Conservation (phyloP, 1,284 basidiomycete genomes). For the Trichosporon faecale region DNA sequence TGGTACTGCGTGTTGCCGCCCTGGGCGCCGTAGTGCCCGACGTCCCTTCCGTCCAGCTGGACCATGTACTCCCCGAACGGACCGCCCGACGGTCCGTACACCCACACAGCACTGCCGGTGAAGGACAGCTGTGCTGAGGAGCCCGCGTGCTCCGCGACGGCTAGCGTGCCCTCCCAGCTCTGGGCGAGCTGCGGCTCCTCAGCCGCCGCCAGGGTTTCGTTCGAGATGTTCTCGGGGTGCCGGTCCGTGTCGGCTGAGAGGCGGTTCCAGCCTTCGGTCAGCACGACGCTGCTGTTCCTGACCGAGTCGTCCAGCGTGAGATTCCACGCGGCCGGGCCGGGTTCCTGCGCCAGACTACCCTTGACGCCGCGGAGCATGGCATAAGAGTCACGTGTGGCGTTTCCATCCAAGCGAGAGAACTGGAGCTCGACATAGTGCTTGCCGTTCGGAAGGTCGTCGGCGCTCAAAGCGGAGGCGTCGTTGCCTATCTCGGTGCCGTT, state of each 20-base stretch:
- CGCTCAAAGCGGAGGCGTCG: neutral
- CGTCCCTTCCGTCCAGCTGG: constrained; percentile 30
- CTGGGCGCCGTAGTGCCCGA: constrained; percentile 31
- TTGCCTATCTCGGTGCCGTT: neutral
- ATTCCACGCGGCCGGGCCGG: constrained; percentile 24
- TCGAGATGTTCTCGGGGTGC: constrained; percentile 22
- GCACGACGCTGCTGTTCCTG: constrained; percentile 29
- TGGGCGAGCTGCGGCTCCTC: neutral
- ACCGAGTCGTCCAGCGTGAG: constrained; percentile 42
- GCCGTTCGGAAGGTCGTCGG: neutral
- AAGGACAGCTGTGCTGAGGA: constrained; percentile 22
- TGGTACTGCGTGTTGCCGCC: constrained; percentile 33
- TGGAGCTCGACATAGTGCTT: neutral
- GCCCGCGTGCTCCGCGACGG: constrained; percentile 36
- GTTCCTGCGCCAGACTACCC: constrained; percentile 22
- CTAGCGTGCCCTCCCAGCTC: constrained; percentile 30
- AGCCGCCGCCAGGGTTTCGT: constrained; percentile 11
- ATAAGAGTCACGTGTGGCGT: constrained; percentile 17
- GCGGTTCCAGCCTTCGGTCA: constrained; percentile 45
- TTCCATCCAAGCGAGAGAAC: constrained; percentile 8
- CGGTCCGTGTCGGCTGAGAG: constrained; percentile 27
- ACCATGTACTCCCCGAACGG: constrained; percentile 36
- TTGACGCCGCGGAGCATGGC: constrained; percentile 28
- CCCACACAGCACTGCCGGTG: constrained; percentile 33
- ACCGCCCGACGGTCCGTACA: constrained; percentile 33